A percentile compares a stretch with the other conserved stretches of the same genome.
Evolutionary conservation across 2,329 filamentous ascomycete species (phyloP).

Genomic region (Neospermospora avenae): DNA sequence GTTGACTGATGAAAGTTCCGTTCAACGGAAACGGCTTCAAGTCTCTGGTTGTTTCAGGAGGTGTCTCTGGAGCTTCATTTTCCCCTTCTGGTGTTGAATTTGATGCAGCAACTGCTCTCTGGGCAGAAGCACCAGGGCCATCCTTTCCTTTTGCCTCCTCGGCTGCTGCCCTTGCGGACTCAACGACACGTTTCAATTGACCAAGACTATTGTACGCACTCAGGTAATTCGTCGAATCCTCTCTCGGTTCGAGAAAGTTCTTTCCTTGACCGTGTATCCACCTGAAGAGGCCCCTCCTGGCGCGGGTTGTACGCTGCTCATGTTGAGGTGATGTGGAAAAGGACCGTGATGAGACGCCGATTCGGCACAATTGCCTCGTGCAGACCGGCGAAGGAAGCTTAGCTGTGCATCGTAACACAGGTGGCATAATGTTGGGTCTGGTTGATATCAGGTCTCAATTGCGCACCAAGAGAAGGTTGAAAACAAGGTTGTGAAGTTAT

Average conservation of each 20-base stretch:
- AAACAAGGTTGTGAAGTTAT: constrained; percentile 1
- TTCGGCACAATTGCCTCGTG: constrained; percentile 26
- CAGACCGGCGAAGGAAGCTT: constrained; percentile 22
- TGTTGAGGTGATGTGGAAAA: constrained; percentile 33
- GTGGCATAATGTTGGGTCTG: constrained; percentile 30
- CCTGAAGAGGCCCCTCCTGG: constrained; percentile 29
- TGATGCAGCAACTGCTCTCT: background rate
- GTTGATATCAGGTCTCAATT: constrained; percentile 12
- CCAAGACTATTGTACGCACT: constrained; percentile 32
- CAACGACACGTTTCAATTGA: constrained; percentile 28
- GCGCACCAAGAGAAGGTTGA: constrained; percentile 11
- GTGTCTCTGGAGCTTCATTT: constrained; percentile 19
- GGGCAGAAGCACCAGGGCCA: background rate
- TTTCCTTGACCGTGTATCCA: constrained; percentile 33
- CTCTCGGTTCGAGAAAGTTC: constrained; percentile 29
- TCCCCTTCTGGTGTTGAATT: background rate
- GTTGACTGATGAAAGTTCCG: constrained; percentile 54
- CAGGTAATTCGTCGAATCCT: constrained; percentile 34
- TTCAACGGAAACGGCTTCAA: constrained; percentile 61
- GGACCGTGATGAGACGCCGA: constrained; percentile 25
- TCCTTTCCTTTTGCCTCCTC: constrained; percentile 1
- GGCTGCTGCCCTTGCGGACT: background rate
- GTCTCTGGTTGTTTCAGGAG: constrained; percentile 24
- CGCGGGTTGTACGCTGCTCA: constrained; percentile 28
- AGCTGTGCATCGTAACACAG: constrained; percentile 28